Evolutionary conservation across 1,284 basidiomycete genomes (phyloP).

Genomic region (Sanghuangporus weigelae): DNA sequence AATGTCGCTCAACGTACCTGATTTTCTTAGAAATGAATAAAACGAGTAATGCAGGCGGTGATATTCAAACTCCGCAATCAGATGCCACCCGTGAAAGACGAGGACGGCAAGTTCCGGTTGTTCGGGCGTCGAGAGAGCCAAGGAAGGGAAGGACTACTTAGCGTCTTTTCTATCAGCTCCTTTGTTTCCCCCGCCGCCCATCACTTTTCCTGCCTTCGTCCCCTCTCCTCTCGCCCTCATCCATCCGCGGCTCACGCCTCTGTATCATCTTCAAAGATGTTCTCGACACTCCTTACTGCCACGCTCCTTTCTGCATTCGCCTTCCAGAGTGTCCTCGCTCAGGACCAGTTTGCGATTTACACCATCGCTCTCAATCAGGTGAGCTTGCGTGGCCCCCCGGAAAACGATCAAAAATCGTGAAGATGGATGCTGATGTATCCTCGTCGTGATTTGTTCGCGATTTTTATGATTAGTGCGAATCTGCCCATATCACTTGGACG

Average conservation of each 20-base stretch:
- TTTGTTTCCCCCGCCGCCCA: constrained; percentile 11
- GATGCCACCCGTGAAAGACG: background rate
- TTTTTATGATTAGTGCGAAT: constrained; percentile 45
- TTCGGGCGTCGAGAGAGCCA: background rate
- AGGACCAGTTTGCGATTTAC: constrained; percentile 38
- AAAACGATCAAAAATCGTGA: background rate
- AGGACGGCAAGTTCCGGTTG: constrained; percentile 1
- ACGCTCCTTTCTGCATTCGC: constrained; percentile 55
- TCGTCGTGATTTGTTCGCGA: background rate
- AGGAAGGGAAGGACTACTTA: background rate
- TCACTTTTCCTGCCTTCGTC: constrained; percentile 22
- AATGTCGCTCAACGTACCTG: background rate
- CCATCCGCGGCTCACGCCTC: constrained; percentile 9
- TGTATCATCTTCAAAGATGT: constrained; percentile 42
- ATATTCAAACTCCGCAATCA: constrained; percentile 8
- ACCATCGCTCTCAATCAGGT: constrained; percentile 55
- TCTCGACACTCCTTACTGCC: constrained; percentile 68
- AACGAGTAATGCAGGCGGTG: background rate
- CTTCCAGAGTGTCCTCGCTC: constrained; percentile 46
- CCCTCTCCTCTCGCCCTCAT: constrained; percentile 22
- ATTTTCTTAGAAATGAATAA: constrained; percentile 4
- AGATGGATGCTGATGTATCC: background rate
- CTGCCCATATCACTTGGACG: constrained; percentile 50
- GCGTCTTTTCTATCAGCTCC: background rate
- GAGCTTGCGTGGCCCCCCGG: constrained; percentile 6